Evolutionary conservation across 176 grass and related monocot genomes (phyloP).

Genomic region (Phyllostachys edulis): DNA sequence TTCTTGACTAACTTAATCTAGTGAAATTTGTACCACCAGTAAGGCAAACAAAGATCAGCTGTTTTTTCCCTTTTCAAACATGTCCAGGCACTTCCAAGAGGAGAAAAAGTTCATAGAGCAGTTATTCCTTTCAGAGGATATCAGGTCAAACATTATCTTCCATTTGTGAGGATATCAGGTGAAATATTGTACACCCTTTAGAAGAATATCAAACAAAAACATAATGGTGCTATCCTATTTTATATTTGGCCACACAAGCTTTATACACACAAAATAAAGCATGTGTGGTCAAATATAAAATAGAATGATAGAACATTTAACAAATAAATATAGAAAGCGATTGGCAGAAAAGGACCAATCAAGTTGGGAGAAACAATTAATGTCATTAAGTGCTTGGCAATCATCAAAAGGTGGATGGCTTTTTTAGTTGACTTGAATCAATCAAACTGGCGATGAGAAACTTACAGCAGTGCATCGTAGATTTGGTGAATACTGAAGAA

Average conservation of each 20-base stretch:
- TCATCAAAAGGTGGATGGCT: constrained; percentile 33
- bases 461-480: constrained; percentile 75
- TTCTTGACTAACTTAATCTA: not conserved
- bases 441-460: constrained; percentile 14
- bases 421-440: constrained; percentile 29
- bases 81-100: not conserved
- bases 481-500: constrained; percentile 75
- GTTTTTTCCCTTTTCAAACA: not conserved
- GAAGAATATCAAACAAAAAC: not conserved
- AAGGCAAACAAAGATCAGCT: not conserved
- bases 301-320: not conserved
- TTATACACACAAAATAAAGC: constrained; percentile 3
- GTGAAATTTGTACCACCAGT: not conserved
- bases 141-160: not conserved
- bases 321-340: constrained; percentile 18
- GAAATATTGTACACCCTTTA: not conserved
- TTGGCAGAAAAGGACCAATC: not conserved
- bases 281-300: not conserved
- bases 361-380: constrained; percentile 29
- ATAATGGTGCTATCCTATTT: not conserved
- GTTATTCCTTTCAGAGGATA: not conserved
- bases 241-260: constrained; percentile 14
- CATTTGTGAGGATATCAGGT: not conserved
- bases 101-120: not conserved
- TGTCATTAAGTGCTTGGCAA: constrained; percentile 30